Base-by-base conservation (phyloP, 2,329 filamentous ascomycete species). In the Ilyonectria sp. region DNA sequence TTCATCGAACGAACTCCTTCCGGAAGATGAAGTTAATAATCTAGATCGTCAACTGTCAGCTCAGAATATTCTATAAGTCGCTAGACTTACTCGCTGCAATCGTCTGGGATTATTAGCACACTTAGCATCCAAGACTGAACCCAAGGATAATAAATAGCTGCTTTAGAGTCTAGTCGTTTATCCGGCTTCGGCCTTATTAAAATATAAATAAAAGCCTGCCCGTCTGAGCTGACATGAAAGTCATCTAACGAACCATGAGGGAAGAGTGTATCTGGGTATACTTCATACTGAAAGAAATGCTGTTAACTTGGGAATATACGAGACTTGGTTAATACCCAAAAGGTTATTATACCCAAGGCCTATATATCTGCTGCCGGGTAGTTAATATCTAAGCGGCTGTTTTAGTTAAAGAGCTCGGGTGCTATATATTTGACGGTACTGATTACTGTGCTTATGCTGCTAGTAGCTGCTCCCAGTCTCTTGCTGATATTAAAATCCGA, bases 121-220 rank as follows among this genome's bases (percentile, higher is more conserved):
- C 26, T 40, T 11, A 52, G 60, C 26, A 56, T 37, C 43, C 26
- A 40, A 40, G 31, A 43, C 3, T n/a, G 15, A 4, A 50, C 29
- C 60, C 60, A 63, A 10, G 43, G 0, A 43, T 56, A 31, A 2
- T 17, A 7, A 23, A 19, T 31, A 13, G 52, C 60, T 43, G 43
- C n/a, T 6, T 49, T 40, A 26, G 40, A 56, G 21, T 49, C 33
- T 6, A 47, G 44, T 44, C 60, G 26, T 6, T 63, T 52, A 11
- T 57, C 44, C 1, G 44, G 40, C 19, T 44, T 44, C 19, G 60
- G 60, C n/a, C 33, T 33, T 13, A 50, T 40, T 17, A 63, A 37
- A 29, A 43, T 21, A 50, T 31, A 52, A 43, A 63, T 52, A 46
- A 63, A 63, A 13, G 26, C 13, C n/a, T 63, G 52, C 2, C 52